Base-by-base conservation (phyloP, 495 filamentous ascomycete genomes). In the Hyaloscypha hepaticicola region DNA sequence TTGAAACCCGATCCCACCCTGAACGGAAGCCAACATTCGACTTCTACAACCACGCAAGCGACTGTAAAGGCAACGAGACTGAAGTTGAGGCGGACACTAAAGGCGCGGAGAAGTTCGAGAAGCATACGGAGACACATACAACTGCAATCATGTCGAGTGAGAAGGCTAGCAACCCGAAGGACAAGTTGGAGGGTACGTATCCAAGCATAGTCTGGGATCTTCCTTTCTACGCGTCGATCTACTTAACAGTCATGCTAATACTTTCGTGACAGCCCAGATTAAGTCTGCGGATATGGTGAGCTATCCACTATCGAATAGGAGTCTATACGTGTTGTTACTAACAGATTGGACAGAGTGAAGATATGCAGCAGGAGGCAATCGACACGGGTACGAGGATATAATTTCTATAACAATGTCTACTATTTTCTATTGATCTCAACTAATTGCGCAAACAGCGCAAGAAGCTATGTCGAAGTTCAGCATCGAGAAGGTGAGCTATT, bases 251-350 rank as follows among this genome's bases (percentile, higher is more conserved):
- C 31, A 60, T 60, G 60, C 63, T 65, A 56, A 28, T 26, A 48
- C 0, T 19, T 11, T 16, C 41, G 49, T 58, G 60, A 60, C 73
- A 99, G 95, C 90, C 61, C 91, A 95, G 76, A 87, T 99, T 75
- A 98, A 98, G 81, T 96, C 93, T 60, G 94, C 91, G 57, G 95
- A 99, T 70, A 99, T 99, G 95, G 95, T 98, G 85, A 55, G 66
- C 26, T 5, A 26, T 22, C 14, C 24, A 6, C 5, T 57, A 21
- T 7, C 11, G 21, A 52, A 14, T 52, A n/a, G n/a, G n/a, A n/a
- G n/a, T n/a, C n/a, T n/a, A n/a, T n/a, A 49, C 38, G 45, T 41
- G 25, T 50, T 22, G 26, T 48, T 31, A 66, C 60, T 57, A 33
- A 72, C 53, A 33, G 16, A 56, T n/a, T 16, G 22, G 19, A 61